These are phyloP conservation scores for Gamarada debralockiae DNA, from an alignment of 495 filamentous ascomycete genomes.

Conservation along the genomic window DNA sequence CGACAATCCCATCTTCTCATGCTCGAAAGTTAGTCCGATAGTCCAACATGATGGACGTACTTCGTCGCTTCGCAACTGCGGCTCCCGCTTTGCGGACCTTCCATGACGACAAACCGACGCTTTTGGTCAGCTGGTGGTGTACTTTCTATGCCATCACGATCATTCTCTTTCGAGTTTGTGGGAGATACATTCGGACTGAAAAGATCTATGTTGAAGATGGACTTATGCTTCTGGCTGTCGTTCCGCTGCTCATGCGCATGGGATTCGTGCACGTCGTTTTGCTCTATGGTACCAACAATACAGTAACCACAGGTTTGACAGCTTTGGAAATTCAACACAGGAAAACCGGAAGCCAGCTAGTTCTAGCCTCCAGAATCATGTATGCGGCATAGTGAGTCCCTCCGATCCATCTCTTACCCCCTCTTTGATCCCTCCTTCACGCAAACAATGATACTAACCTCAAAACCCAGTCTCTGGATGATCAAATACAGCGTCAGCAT, in stretches of 20 bases:
- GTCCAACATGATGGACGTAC: constrained; percentile 11
- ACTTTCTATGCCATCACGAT: constrained; percentile 75
- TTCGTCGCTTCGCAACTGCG: constrained; percentile 11
- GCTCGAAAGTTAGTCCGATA: neutral
- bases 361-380: constrained; percentile 48
- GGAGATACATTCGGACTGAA: constrained; percentile 78
- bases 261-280: constrained; percentile 81
- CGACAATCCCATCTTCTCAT: neutral
- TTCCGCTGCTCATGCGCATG: constrained; percentile 81
- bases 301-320: constrained; percentile 37
- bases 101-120: constrained; percentile 65
- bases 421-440: neutral
- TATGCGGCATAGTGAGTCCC: constrained; percentile 54
- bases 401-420: too few species aligned
- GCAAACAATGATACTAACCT: constrained; percentile 1
- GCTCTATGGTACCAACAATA: constrained; percentile 85
- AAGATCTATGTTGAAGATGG: constrained; percentile 85
- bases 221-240: constrained; percentile 70
- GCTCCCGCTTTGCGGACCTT: constrained; percentile 13
- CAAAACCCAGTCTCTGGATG: constrained; percentile 73
- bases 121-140: constrained; percentile 90
- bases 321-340: constrained; percentile 36
- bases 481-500: constrained; percentile 85
- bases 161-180: constrained; percentile 70
- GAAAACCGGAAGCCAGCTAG: constrained; percentile 48